Evolutionary conservation across 2,329 filamentous ascomycete genomes (phyloP), one percentile per base, ranked within the genome.

Genomic region (Alternaria ventricosa): DNA sequence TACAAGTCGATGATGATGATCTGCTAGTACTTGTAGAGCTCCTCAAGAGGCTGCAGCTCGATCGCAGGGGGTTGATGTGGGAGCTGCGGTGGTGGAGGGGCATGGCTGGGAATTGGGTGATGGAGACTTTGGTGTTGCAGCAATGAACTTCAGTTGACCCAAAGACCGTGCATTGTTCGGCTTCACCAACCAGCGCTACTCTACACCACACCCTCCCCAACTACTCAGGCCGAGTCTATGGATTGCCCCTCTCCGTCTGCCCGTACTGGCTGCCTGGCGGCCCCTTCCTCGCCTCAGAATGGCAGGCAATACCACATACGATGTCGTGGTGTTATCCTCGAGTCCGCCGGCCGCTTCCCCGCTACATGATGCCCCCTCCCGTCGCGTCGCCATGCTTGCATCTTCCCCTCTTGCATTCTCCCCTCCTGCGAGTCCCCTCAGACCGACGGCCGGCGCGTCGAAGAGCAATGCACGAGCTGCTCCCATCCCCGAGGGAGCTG

Each of bases 261-360:
- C 20, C 54, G 55, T 27, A 55, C 30, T 64, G 61, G 61, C 64
- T 66, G 27, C 18, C 18, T 44, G 41, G 25, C 54, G 64, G 57
- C 58, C 63, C 51, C 30, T 60, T 43, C 63, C 54, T n/a, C 47
- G 60, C 63, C 68, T 67, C 65, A 68, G 63, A 28, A 74, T 75
- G 73, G 70, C 70, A 66, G 70, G 69, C 63, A 65, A 61, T 44
- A 60, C 67, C 49, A 41, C 10, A 8, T 74, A 69, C 61, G 66
- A 75, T 23, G 68, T 75, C 13, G 71, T 75, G 12, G 64, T 75
- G 5, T 63, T 81, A 8, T 76, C 73, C 22, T 79, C 77, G 13
- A 76, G 76, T n/a, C 78, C 78, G 20, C 74, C 76, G 41, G 63
- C 63, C 45, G 63, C 65, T 65, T 70, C 74, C 43, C 71, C 71